Conservation (phyloP, 2,329 filamentous ascomycete species). For the Saccharata proteae region DNA sequence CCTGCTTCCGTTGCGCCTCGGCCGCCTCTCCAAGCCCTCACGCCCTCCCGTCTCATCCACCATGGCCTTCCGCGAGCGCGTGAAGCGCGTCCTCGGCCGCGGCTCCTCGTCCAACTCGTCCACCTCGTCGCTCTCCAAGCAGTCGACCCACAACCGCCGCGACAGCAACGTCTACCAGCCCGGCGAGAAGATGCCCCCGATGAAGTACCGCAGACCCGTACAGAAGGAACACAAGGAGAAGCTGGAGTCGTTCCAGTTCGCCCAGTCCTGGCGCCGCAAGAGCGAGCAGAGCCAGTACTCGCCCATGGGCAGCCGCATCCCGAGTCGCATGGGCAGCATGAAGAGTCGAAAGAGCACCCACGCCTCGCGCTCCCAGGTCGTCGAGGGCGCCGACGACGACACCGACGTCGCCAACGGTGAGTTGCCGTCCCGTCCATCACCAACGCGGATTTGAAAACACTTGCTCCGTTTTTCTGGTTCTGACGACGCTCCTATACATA, state of each 20-base stretch:
- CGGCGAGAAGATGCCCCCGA: conserved; percentile 38
- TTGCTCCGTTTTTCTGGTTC: conserved; percentile 1
- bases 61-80: conserved; percentile 36
- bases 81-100: conserved; percentile 32
- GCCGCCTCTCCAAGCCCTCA: neutral
- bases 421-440: too few relatives aligned
- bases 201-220: conserved; percentile 38
- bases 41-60: conserved; percentile 9
- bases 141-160: conserved; percentile 23
- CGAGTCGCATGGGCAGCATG: conserved; percentile 26
- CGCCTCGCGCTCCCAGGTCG: conserved; percentile 21
- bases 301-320: conserved; percentile 37
- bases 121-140: conserved; percentile 15
- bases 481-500: conserved; percentile 4
- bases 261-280: conserved; percentile 33
- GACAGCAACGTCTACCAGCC: conserved; percentile 37
- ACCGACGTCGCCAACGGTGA: conserved; percentile 23
- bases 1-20: conserved; percentile 5
- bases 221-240: conserved; percentile 39
- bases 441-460: too few relatives aligned
- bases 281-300: conserved; percentile 34
- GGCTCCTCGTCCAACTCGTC: conserved; percentile 16
- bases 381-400: conserved; percentile 34
- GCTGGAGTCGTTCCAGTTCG: conserved; percentile 36
- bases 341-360: conserved; percentile 18